Base-by-base conservation (phyloP, 1,139 yeast genomes). In the Taphrina deformans region DNA sequence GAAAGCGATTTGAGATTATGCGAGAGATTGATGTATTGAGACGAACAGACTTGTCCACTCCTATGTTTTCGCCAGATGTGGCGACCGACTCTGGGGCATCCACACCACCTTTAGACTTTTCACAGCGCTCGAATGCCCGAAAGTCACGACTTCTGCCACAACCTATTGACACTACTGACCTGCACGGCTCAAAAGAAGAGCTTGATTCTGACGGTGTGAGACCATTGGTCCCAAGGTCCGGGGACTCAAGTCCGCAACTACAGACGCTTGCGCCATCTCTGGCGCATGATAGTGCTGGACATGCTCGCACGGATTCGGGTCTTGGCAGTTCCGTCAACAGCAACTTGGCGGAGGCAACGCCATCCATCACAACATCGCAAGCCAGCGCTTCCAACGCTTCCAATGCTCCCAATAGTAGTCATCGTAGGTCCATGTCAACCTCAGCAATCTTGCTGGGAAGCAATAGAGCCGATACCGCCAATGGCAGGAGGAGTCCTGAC, bases 1-100 rank as follows among this genome's bases (percentile, higher is more conserved):
- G 99, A 24, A 92, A 97, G 0, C 81, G 99, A 68, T 93, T 91
- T 76, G 97, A 92, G 75, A 84, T 95, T 51, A 86, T 86, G 75
- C 90, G 90, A 74, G 96, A 89, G 74, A 92, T 93, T 72, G 96
- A 89, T 74, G 83, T 85, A 53, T 80, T 92, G 70, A 65, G 69
- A 21, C 55, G 52, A 23, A 48, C 55, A 7, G 40, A 51, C 31
- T 23, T 31, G 29, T 23, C 55, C 9, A 23, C 16, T 33, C 59
- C 38, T 6, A 31, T n/a, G 23, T 21, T 21, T 16, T 10, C 21
- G 26, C 40, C 18, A 21, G 23, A 18, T n/a, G 26, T 24, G 16
- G 24, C 45, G 21, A n/a, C 12, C 21, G 27, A 33, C 18, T 16
- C 55, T 18, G 55, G 27, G 26, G 21, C 44, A 10, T 53, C 58